Percentiles rank a stretch among this genome's conserved stretches.
These are phyloP conservation scores for Panicum virgatum DNA, from an alignment of 202 grass and related monocot species.

Conservation along the genomic window DNA sequence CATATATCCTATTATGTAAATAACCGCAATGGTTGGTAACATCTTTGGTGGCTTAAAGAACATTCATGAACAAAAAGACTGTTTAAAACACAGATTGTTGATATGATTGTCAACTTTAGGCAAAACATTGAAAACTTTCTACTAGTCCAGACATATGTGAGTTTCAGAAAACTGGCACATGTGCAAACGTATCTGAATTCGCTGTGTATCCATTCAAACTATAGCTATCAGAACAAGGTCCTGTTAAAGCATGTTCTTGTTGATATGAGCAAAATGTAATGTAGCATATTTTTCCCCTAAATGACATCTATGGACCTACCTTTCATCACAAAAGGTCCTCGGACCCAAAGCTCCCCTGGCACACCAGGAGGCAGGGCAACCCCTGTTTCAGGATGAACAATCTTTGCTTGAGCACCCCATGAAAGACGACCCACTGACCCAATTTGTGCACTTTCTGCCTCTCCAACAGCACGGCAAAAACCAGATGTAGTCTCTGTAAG, in stretches of 20 bases:
- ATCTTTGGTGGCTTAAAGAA: neutral
- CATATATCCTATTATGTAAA: neutral
- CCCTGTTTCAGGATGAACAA: conserved; percentile 54
- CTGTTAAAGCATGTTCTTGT: neutral
- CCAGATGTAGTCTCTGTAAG: conserved; percentile 57
- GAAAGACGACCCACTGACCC: conserved; percentile 53
- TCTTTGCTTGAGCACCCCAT: conserved; percentile 52
- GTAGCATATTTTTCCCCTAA: neutral
- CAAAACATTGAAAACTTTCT: neutral
- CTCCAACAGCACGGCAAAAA: conserved; percentile 32
- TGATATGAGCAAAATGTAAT: neutral
- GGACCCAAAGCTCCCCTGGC: conserved; percentile 55
- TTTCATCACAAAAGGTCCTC: conserved; percentile 67
- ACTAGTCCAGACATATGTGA: neutral
- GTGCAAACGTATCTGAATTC: neutral
- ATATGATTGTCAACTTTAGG: no score
- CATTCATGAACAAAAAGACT: neutral
- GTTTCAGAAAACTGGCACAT: neutral
- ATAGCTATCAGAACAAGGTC: neutral
- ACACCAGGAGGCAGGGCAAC: conserved; percentile 41
- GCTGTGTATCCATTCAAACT: neutral
- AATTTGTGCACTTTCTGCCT: conserved; percentile 24
- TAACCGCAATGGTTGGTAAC: neutral
- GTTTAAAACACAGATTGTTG: neutral
- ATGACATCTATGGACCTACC: conserved; percentile 32